Conservation (phyloP, 1,284 basidiomycete genomes). For the Moesziomyces sp. region DNA sequence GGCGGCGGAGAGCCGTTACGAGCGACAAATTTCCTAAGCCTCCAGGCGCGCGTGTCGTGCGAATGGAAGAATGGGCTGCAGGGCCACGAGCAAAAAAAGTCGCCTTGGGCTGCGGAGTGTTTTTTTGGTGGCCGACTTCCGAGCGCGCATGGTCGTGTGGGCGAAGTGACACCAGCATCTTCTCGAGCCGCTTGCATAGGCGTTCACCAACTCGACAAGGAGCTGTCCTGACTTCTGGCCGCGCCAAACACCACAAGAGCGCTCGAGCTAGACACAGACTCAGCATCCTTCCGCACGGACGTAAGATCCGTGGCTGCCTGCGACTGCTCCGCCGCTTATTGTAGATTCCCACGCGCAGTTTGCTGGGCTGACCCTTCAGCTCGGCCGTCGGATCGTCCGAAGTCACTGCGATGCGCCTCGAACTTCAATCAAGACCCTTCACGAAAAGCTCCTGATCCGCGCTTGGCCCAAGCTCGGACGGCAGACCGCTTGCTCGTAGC, state of each 20-base stretch:
- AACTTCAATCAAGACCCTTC: neutral
- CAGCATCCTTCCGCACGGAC: no score
- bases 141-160: neutral
- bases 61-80: conserved; percentile 27
- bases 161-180: neutral
- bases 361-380: neutral
- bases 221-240: no score
- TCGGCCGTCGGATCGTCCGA: conserved; percentile 13
- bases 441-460: neutral
- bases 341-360: neutral
- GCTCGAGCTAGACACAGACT: no score
- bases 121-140: neutral
- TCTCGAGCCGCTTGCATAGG: neutral
- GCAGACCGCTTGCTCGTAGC: conserved; percentile 9
- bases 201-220: neutral
- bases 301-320: neutral
- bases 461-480: conserved; percentile 1
- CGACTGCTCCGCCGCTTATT: neutral
- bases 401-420: conserved; percentile 13
- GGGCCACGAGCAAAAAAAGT: conserved; percentile 7
- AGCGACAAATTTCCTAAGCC: neutral
- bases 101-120: neutral
- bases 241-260: no score
- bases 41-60: conserved; percentile 16
- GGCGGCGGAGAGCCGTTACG: neutral